Evolutionary conservation across 2,329 filamentous ascomycete species (phyloP).

Genomic region (Sclerotinia sclerotiorum): DNA sequence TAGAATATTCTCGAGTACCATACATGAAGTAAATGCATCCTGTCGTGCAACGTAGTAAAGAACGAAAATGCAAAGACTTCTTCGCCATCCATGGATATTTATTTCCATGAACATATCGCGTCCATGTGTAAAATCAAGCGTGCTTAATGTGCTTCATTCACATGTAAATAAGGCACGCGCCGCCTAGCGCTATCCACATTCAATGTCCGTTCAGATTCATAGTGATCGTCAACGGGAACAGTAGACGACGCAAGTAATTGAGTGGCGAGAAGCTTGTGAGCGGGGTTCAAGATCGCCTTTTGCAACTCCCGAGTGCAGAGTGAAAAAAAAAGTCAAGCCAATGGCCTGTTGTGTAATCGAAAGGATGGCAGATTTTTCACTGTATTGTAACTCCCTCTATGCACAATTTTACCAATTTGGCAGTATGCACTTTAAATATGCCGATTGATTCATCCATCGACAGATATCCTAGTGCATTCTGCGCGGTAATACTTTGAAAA

Average conservation of each 20-base stretch:
- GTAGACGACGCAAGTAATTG: constrained; percentile 2
- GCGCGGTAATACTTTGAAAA: constrained; percentile 1
- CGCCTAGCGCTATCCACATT: background rate
- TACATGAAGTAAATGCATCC: background rate
- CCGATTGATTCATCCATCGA: constrained; percentile 12
- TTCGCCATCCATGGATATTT: background rate
- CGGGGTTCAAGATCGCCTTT: constrained; percentile 2
- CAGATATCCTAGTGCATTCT: background rate
- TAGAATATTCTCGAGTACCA: constrained; percentile 16
- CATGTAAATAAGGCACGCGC: background rate
- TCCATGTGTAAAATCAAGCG: constrained; percentile 5
- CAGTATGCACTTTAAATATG: background rate
- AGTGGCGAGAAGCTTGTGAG: constrained; percentile 4
- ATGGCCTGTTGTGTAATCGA: constrained; percentile 14
- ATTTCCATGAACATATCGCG: constrained; percentile 8
- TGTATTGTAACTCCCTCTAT: constrained; percentile 11
- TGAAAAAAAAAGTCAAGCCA: background rate
- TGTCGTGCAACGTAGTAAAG: constrained; percentile 14
- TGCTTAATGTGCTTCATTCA: constrained; percentile 13
- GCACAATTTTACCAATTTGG: constrained; percentile 16
- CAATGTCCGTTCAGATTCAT: background rate
- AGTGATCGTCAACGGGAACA: background rate
- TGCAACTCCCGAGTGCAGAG: background rate
- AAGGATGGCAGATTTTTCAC: constrained; percentile 18
- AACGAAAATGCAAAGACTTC: constrained; percentile 20